Conservation (phyloP, 225 moss, liverwort and hornwort species). For the Anthoceros angustus region DNA sequence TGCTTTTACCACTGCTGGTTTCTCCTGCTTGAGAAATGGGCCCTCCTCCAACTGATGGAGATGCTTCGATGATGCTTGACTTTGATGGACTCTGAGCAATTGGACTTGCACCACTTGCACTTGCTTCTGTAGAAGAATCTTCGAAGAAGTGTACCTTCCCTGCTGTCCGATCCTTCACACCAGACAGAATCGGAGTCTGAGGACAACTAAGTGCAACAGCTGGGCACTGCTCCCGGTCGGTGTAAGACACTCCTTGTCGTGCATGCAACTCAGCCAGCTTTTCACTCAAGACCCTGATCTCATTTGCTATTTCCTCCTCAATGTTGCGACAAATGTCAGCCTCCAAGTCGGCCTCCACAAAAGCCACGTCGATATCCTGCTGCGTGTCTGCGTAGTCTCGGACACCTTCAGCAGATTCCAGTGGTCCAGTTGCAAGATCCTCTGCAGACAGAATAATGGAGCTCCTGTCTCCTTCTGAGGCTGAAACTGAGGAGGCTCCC, state of each 20-base stretch:
- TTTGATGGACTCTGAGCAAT: background rate
- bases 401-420: too few species aligned
- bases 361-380: conserved; percentile 6
- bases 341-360: conserved; percentile 40
- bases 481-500: background rate
- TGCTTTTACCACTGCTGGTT: conserved; percentile 6
- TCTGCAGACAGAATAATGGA: background rate
- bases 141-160: conserved; percentile 15
- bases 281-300: conserved; percentile 56
- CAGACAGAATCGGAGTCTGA: conserved; percentile 33
- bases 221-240: conserved; percentile 18
- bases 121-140: background rate
- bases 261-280: conserved; percentile 56
- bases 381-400: background rate
- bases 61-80: background rate
- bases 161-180: background rate
- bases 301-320: conserved; percentile 66
- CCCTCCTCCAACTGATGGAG: background rate
- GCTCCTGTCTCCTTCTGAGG: background rate
- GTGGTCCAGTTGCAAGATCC: background rate
- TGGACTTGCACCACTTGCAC: background rate
- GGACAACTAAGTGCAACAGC: conserved; percentile 41
- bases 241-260: conserved; percentile 35
- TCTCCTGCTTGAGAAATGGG: background rate
- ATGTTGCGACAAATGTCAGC: conserved; percentile 50